phyloP scores from a whole-genome alignment of 164 flowering plant genomes.

The Stephania yunnanensis region DNA sequence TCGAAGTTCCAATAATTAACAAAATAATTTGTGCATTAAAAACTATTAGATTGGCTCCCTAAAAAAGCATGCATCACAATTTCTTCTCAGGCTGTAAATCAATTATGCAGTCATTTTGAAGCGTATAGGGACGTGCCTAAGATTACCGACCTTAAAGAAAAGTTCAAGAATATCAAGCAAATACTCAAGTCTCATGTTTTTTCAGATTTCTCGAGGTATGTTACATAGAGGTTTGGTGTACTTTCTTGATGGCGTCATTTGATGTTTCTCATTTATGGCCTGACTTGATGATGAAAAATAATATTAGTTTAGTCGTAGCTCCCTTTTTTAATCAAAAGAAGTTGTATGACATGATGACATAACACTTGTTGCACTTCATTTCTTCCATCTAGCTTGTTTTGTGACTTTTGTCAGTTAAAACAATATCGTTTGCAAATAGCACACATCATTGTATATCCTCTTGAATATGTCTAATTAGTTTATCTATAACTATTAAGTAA shows the following conservation, averaged over 20 bases:
- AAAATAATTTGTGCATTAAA: neutral
- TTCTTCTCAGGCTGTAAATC: constrained; percentile 86
- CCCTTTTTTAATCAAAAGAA: too few species aligned
- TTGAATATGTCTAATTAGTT: too few species aligned
- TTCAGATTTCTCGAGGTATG: constrained; percentile 95
- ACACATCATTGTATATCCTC: too few species aligned
- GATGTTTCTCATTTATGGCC: neutral
- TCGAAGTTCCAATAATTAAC: neutral
- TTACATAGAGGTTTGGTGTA: neutral
- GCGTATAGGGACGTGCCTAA: constrained; percentile 92
- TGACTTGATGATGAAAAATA: neutral
- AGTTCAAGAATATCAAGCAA: constrained; percentile 92
- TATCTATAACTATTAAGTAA: too few species aligned
- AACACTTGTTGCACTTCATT: neutral
- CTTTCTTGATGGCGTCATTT: neutral
- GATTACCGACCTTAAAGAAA: constrained; percentile 90
- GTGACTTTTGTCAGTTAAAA: too few species aligned
- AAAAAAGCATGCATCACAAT: constrained; percentile 2
- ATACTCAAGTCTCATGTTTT: constrained; percentile 93
- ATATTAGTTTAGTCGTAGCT: neutral
- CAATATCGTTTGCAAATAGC: too few species aligned
- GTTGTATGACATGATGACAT: too few species aligned
- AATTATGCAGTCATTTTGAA: constrained; percentile 93
- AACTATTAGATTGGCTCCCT: constrained; percentile 1
- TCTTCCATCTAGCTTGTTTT: neutral